Percentiles rank a stretch among this genome's conserved stretches.
phyloP scores from a whole-genome alignment of 208 protist genomes.

The Crithidia acanthocephali region DNA sequence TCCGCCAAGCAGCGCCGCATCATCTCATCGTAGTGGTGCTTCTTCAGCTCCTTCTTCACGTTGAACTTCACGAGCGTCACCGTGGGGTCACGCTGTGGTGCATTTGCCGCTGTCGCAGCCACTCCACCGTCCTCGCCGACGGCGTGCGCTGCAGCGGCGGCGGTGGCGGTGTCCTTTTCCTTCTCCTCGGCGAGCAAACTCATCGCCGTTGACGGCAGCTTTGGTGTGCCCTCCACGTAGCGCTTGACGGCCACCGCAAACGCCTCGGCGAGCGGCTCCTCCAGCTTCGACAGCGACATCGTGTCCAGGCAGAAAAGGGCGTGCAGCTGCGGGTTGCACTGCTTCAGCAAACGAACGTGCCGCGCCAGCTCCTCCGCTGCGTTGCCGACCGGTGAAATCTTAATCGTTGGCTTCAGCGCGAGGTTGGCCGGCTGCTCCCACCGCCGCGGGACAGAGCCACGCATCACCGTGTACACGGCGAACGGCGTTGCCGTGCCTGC shows the following conservation, averaged over 20 bases:
- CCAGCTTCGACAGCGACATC: slow-evolving; percentile 47
- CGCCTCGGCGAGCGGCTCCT: slow-evolving; percentile 61
- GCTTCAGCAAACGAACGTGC: slow-evolving; percentile 48
- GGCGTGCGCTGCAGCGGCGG: not conserved
- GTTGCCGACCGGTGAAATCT: slow-evolving; percentile 40
- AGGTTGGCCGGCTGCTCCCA: slow-evolving; percentile 87
- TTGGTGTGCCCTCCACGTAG: slow-evolving; percentile 25
- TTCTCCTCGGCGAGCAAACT: not conserved
- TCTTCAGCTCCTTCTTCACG: slow-evolving; percentile 51
- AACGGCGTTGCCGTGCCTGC: slow-evolving; percentile 14
- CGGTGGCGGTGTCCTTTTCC: not conserved
- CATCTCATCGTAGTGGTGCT: slow-evolving; percentile 47
- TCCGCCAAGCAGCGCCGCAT: slow-evolving; percentile 23
- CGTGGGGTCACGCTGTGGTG: not conserved
- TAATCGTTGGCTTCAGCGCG: slow-evolving; percentile 67
- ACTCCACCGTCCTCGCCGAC: not conserved
- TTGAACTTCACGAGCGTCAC: slow-evolving; percentile 58
- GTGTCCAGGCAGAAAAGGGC: slow-evolving; percentile 63
- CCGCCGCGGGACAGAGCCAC: slow-evolving; percentile 76
- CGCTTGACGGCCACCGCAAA: slow-evolving; percentile 50
- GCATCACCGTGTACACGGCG: slow-evolving; percentile 63
- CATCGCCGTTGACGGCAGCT: not conserved
- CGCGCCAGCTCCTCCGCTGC: slow-evolving; percentile 41
- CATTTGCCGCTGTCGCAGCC: not conserved
- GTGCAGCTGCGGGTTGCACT: slow-evolving; percentile 35